Evolutionary conservation across 176 grass and related monocot species (phyloP).

Genomic region (Musa itinerans): DNA sequence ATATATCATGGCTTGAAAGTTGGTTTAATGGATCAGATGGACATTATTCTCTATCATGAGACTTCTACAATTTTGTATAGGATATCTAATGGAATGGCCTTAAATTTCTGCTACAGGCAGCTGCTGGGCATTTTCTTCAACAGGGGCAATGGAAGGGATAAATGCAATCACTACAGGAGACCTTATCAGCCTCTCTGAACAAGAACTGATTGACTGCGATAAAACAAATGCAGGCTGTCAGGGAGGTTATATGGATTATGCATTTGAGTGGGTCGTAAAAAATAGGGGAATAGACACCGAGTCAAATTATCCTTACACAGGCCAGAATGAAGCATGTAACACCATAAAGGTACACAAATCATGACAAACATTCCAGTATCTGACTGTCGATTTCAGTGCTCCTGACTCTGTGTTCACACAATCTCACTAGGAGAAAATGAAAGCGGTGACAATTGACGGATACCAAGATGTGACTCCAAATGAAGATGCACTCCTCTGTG

Average conservation of each 20-base stretch:
- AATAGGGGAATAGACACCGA: constrained; percentile 21
- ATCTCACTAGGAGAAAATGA: constrained; percentile 26
- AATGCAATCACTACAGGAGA: constrained; percentile 23
- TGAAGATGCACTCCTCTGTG: constrained; percentile 36
- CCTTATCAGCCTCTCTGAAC: constrained; percentile 29
- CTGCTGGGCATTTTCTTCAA: constrained; percentile 33
- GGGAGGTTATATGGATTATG: constrained; percentile 30
- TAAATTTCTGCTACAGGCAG: constrained; percentile 7
- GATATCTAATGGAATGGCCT: background rate
- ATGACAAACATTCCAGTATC: background rate
- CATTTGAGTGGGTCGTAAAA: constrained; percentile 23
- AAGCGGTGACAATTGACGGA: constrained; percentile 35
- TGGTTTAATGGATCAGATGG: too few species aligned
- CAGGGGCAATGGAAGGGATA: constrained; percentile 29
- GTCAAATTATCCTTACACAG: constrained; percentile 21
- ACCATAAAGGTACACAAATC: constrained; percentile 8
- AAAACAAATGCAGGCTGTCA: constrained; percentile 21
- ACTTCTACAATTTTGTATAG: background rate
- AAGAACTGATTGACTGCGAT: constrained; percentile 27
- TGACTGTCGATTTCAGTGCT: background rate
- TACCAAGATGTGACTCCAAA: constrained; percentile 34
- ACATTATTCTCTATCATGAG: too few species aligned
- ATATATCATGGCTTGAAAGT: too few species aligned
- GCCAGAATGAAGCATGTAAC: constrained; percentile 13
- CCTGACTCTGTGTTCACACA: background rate